Evolutionary conservation across 1,284 basidiomycete species (phyloP).

Genomic region (Microbotryomycetes sp.): DNA sequence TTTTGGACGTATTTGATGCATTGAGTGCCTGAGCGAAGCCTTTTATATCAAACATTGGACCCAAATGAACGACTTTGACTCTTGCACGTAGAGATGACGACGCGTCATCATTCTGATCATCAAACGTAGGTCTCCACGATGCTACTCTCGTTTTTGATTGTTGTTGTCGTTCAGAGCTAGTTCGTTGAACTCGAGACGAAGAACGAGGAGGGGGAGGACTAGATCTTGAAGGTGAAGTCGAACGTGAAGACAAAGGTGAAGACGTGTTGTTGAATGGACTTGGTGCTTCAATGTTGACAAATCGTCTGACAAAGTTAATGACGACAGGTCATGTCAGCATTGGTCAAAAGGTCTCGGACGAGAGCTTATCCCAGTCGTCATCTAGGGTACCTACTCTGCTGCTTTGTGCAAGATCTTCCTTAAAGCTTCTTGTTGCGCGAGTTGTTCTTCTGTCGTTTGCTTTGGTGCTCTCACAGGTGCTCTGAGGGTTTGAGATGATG

Average conservation of each 20-base stretch:
- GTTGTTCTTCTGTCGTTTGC: not conserved
- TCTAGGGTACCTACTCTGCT: not conserved
- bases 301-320: not conserved
- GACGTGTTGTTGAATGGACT: not conserved
- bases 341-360: too few relatives aligned
- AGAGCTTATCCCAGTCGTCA: too few relatives aligned
- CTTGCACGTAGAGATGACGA: not conserved
- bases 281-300: not conserved
- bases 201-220: not conserved
- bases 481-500: not conserved
- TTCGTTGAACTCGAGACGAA: not conserved
- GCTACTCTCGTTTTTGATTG: not conserved
- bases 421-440: not conserved
- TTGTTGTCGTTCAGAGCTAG: not conserved
- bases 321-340: too few relatives aligned
- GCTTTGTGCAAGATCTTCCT: not conserved
- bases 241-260: not conserved
- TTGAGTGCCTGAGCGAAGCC: not conserved
- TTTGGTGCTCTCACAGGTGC: not conserved
- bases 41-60: not conserved
- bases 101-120: not conserved
- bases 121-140: not conserved
- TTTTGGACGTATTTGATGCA: not conserved
- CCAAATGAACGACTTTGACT: not conserved
- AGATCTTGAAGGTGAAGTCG: not conserved